Evolutionary conservation across 2,329 filamentous ascomycete genomes (phyloP), one percentile per base, ranked within the genome.

Genomic region (Massarina eburnea): DNA sequence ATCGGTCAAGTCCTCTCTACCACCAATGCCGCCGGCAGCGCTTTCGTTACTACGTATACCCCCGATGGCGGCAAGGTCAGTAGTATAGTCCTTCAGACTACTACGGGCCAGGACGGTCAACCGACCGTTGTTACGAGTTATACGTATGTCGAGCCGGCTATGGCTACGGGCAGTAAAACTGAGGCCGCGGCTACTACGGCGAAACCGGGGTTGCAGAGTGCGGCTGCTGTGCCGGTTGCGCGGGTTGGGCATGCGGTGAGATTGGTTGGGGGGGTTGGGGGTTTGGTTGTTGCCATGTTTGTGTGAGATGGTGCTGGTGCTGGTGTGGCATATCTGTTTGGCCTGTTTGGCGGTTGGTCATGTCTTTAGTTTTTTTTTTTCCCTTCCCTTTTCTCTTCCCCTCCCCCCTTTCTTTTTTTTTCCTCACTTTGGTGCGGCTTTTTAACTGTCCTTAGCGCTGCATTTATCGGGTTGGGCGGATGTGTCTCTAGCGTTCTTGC

Each of bases 21-120:
- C 14, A 77, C 73, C 9, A 63, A 78, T 49, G 58, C 52, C 2
- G 19, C 49, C 7, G 75, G 75, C 19, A 50, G 57, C 29, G 72
- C 72, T 3, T 68, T 77, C 44, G 51, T 75, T 40, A 74, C 75
- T 2, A 78, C 76, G 1, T 76, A 72, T 54, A 76, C 74, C 1
- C 75, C 75, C 3, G 63, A 57, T 37, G 73, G 68, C 36, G 73
- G 68, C 17, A 57, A 51, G 8, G 69, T 77, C 17, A 71, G 62
- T 51, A 62, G 64, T 37, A 49, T 77, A 21, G 63, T 71, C 22
- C 52, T 76, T 3, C 46, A 65, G 29, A 70, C 66, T 1, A 68
- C 67, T 10, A 70, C 63, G 7, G 61, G 62, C 12, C 39, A 53
- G 0, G 51, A 66, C 33, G 68, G 68, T 8, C 39, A 62, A 26